These are phyloP conservation scores for Ophioceras dolichostomum DNA, from an alignment of 2,329 filamentous ascomycete species.

Conservation along the genomic window DNA sequence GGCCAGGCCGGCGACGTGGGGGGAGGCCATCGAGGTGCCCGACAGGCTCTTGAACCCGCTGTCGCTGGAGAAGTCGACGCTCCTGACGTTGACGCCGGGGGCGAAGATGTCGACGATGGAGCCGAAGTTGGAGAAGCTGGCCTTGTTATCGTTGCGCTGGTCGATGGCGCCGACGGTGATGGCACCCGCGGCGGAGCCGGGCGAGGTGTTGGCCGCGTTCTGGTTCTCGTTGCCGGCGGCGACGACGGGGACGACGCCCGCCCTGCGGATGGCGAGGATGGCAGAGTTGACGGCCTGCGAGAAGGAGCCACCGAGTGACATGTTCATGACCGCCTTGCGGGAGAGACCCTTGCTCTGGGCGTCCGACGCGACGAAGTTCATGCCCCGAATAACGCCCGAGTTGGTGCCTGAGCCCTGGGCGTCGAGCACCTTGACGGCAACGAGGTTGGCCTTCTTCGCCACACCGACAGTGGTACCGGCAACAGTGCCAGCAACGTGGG, in stretches of 20 bases:
- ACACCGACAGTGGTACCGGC: constrained; percentile 49
- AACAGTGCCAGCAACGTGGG: constrained; percentile 51
- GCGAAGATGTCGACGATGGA: constrained; percentile 39
- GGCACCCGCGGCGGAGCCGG: constrained; percentile 41
- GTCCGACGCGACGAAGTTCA: constrained; percentile 41
- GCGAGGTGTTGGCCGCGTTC: constrained; percentile 37
- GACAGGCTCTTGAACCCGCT: constrained; percentile 22
- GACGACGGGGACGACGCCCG: constrained; percentile 44
- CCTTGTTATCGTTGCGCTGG: constrained; percentile 31
- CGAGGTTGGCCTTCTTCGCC: constrained; percentile 40
- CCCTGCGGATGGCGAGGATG: constrained; percentile 29
- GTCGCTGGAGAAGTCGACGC: constrained; percentile 37
- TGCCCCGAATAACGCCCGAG: constrained; percentile 43
- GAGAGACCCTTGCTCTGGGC: constrained; percentile 23
- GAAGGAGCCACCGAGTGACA: constrained; percentile 42
- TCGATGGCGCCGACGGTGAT: constrained; percentile 50
- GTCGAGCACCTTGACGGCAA: constrained; percentile 51
- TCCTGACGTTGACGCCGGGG: constrained; percentile 40
- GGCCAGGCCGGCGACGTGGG: constrained; percentile 11
- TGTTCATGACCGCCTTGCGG: constrained; percentile 50
- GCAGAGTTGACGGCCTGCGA: constrained; percentile 42
- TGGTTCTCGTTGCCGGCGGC: constrained; percentile 46
- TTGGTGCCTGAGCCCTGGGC: constrained; percentile 33
- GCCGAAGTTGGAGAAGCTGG: constrained; percentile 49
- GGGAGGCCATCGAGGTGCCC: constrained; percentile 11